Evolutionary conservation across 2,329 filamentous ascomycete species (phyloP).

Genomic region (Verticillium tricorpus): DNA sequence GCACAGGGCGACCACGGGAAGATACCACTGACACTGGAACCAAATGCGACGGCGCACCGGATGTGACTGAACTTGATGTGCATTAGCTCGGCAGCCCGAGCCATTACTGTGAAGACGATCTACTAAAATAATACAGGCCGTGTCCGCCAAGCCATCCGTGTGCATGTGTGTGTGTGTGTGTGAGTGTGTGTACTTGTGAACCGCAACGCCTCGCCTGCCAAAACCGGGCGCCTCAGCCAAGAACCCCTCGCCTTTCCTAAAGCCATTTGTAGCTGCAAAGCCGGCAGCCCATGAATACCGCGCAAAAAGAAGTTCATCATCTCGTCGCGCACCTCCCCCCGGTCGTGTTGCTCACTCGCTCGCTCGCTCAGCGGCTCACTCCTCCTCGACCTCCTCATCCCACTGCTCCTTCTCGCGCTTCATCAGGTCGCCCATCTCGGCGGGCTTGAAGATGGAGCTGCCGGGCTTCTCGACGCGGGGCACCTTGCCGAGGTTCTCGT

Average conservation of each 20-base stretch:
- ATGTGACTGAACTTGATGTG: background rate
- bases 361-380: slow-evolving; percentile 25
- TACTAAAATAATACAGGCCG: background rate
- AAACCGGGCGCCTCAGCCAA: background rate
- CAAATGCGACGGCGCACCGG: background rate
- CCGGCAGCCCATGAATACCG: background rate
- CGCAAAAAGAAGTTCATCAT: background rate
- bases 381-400: slow-evolving; percentile 74
- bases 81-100: background rate
- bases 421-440: slow-evolving; percentile 67
- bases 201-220: background rate
- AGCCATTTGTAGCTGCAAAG: background rate
- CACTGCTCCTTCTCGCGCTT: slow-evolving; percentile 75
- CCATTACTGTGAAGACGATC: background rate
- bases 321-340: too few species aligned
- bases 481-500: slow-evolving; percentile 69
- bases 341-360: background rate
- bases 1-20: background rate
- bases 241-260: background rate
- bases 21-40: background rate
- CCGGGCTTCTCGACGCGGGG: slow-evolving; percentile 60
- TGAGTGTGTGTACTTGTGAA: background rate
- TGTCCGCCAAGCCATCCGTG: background rate
- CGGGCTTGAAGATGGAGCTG: slow-evolving; percentile 68
- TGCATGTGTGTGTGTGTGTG: background rate